A percentile compares a stretch with the other conserved stretches of the same genome.
Conservation (phyloP, 495 filamentous ascomycete species). For the Amphirosellinia nigrospora region DNA sequence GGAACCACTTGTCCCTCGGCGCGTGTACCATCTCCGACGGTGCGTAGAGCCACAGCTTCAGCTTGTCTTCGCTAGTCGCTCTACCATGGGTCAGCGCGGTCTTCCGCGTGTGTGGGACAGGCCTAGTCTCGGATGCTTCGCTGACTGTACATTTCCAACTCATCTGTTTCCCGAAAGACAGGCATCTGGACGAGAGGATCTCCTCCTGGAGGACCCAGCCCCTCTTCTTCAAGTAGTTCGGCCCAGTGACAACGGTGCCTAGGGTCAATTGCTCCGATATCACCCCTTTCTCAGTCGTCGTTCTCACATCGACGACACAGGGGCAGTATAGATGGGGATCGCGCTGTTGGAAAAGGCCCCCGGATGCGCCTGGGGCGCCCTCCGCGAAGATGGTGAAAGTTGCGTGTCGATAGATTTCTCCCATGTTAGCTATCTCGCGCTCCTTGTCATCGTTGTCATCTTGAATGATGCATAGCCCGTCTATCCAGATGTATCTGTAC, state of each 20-base stretch:
- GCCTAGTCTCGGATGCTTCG: conserved; percentile 26
- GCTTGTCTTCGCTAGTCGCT: conserved; percentile 12
- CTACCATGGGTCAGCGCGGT: not conserved
- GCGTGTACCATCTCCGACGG: not conserved
- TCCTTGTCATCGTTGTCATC: conserved; percentile 21
- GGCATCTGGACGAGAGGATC: conserved; percentile 27
- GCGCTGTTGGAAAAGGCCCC: conserved; percentile 1
- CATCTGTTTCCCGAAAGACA: conserved; percentile 32
- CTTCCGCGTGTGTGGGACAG: not conserved
- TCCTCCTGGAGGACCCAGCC: conserved; percentile 39
- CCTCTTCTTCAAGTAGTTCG: conserved; percentile 13
- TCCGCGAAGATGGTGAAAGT: conserved; percentile 13
- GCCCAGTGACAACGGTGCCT: not conserved
- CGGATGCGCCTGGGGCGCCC: not conserved
- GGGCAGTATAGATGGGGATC: not conserved
- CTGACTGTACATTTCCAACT: conserved; percentile 26
- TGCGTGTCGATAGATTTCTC: conserved; percentile 20
- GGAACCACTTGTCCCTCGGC: not conserved
- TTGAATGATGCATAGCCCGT: conserved; percentile 10
- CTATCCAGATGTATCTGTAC: conserved; percentile 31
- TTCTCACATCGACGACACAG: not conserved
- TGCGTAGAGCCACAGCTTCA: conserved; percentile 29
- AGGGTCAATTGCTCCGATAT: not conserved
- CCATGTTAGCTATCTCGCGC: conserved; percentile 15
- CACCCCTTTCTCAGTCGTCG: not conserved